These are phyloP conservation scores for Diaporthe caulivora DNA, from an alignment of 2,329 filamentous ascomycete genomes.

Conservation along the genomic window DNA sequence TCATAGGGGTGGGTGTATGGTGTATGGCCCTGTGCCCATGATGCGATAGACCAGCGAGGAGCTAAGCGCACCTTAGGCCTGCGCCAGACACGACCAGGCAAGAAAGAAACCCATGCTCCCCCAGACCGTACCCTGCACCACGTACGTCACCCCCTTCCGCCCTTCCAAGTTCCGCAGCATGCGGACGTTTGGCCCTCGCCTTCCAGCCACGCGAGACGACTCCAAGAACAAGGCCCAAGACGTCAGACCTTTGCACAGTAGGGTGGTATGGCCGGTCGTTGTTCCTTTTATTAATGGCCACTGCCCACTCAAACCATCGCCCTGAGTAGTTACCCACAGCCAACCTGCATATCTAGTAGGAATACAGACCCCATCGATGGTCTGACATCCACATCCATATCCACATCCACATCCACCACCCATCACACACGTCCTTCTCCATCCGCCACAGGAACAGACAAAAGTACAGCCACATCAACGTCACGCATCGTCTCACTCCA, in stretches of 20 bases:
- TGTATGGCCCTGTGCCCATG: background rate
- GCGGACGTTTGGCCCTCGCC: background rate
- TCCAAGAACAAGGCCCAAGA: conserved; percentile 24
- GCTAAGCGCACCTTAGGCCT: background rate
- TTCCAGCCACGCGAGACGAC: background rate
- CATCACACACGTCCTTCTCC: background rate
- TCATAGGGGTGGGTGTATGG: background rate
- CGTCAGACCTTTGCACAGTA: conserved; percentile 4
- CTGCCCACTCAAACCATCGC: conserved; percentile 26
- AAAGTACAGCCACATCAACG: conserved; percentile 17
- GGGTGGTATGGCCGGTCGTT: background rate
- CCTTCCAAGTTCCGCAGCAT: conserved; percentile 9
- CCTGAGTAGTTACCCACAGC: background rate
- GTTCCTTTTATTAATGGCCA: conserved; percentile 24
- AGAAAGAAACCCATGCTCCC: conserved; percentile 14
- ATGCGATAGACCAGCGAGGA: conserved; percentile 13
- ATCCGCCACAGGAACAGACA: background rate
- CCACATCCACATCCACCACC: background rate
- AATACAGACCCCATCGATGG: conserved; percentile 8
- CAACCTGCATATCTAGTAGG: conserved; percentile 17
- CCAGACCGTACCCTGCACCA: conserved; percentile 14
- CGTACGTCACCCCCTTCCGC: conserved; percentile 21
- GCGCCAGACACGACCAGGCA: conserved; percentile 3
- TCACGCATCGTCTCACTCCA: conserved; percentile 12
- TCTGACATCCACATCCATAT: background rate